A percentile compares a stretch with the other conserved stretches of the same genome.
Conservation (phyloP, 306 rosid species). For the Aeschynomene evenia region DNA sequence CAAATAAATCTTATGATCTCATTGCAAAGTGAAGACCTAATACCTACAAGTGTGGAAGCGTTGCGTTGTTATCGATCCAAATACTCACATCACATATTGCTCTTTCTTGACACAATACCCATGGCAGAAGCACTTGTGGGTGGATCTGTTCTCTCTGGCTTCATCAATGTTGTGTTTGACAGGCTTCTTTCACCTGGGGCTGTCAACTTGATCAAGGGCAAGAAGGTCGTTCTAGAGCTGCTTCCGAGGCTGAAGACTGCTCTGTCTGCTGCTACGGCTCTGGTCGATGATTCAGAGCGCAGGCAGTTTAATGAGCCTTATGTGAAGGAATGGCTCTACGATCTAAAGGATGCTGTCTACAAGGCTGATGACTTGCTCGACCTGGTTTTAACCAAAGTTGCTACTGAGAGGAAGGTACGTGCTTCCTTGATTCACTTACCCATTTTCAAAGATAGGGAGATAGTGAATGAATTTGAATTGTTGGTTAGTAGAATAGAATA, state of each 20-base stretch:
- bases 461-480: too few species aligned
- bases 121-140: neutral
- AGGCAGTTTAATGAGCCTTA: neutral
- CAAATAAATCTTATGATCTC: too few species aligned
- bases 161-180: neutral
- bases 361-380: slow-evolving; percentile 19
- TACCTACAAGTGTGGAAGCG: too few species aligned
- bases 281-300: neutral
- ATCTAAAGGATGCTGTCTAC: neutral
- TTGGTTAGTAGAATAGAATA: neutral
- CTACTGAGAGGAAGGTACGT: neutral
- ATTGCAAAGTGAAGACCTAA: too few species aligned
- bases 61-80: too few species aligned
- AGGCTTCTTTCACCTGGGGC: neutral
- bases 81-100: neutral
- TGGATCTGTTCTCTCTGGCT: neutral
- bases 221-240: neutral
- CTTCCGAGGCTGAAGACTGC: neutral
- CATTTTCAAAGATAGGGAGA: neutral
- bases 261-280: neutral
- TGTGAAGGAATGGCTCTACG: neutral
- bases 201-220: neutral
- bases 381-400: slow-evolving; percentile 8
- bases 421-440: neutral
- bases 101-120: neutral